Base-by-base conservation (phyloP, 768 basidiomycete genomes). In the Russula virescens region DNA sequence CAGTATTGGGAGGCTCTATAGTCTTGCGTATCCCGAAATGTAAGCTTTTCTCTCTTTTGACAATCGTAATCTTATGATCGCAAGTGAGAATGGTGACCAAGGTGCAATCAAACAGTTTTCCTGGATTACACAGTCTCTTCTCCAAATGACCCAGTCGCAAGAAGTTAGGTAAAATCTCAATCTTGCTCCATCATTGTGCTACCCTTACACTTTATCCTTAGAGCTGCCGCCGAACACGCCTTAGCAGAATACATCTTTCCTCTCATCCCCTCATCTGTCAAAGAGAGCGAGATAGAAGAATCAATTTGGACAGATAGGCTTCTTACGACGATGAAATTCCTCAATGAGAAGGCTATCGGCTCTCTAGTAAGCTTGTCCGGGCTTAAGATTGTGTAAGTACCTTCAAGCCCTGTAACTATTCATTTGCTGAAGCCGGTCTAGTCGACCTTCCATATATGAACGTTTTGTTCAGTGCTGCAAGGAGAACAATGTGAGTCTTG, bases 21-120 rank as follows among this genome's bases (percentile, higher is more conserved):
- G 81, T 63, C 76, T 88, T 14, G 94, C 94, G 0, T 94, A 86
- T 73, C 83, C 88, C 0, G 94, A 97, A 72, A 94, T 99, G 94
- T 97, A 67, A 53, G 51, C 45, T 16, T 51, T 49, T 18, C 28
- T 59, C 38, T n/a, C 18, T 40, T 26, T 46, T 55, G 18, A 21
- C 28, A 25, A 23, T 48, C 10, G 46, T 48, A 40, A 19, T 48
- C 57, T 63, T 42, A 43, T 51, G 47, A 23, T 55, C 34, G 21
- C 28, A 4, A 98, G 96, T 65, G 94, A 96, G 71, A 86, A 85
- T 62, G 84, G 85, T 45, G 91, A 94, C 58, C 74, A 80, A 2
- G 77, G 82, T 1, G 93, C 93, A 2, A 79, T 87, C 34, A 69
- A 76, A 18, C 90, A 95, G 50, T 98, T 98, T 69, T 85, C 84